phyloP scores from a whole-genome alignment of 805 yeast genomes.

The Hyphopichia homilentoma region DNA sequence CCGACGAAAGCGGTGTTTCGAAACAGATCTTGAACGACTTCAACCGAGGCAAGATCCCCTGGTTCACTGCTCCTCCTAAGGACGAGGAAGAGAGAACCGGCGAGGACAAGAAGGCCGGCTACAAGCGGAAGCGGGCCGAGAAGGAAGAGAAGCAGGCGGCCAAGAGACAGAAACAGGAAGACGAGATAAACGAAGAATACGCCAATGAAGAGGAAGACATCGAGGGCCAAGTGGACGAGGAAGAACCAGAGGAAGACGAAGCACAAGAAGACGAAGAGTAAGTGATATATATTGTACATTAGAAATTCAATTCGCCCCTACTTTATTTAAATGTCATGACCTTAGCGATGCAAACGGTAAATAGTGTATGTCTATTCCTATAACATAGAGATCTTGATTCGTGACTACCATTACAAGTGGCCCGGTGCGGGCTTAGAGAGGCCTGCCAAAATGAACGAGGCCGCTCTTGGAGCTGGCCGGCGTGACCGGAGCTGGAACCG shows the following conservation, averaged over 20 bases:
- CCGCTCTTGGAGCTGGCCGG: constrained; percentile 28
- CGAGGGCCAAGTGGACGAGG: constrained; percentile 12
- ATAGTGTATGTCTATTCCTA: too few species aligned
- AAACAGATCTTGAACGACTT: constrained; percentile 89
- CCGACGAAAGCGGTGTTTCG: constrained; percentile 91
- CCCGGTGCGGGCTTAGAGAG: too few species aligned
- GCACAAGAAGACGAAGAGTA: background rate
- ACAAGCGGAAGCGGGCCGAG: constrained; percentile 52
- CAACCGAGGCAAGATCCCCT: constrained; percentile 95
- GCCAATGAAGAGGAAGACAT: constrained; percentile 17
- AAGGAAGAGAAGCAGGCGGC: constrained; percentile 33
- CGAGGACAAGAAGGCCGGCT: constrained; percentile 51
- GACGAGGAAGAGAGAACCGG: constrained; percentile 57
- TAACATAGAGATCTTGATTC: too few species aligned
- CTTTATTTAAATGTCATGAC: too few species aligned
- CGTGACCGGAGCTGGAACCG: constrained; percentile 6
- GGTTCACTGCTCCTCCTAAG: constrained; percentile 95
- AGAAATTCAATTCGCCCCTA: too few species aligned
- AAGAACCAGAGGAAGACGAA: constrained; percentile 14
- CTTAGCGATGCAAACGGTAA: too few species aligned
- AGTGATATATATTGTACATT: too few species aligned
- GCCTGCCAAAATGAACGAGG: constrained; percentile 29
- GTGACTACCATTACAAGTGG: too few species aligned
- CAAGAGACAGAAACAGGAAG: constrained; percentile 18
- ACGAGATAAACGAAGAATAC: constrained; percentile 14